phyloP scores from a whole-genome alignment of 2,329 filamentous ascomycete genomes.

The Xylaria sp. region DNA sequence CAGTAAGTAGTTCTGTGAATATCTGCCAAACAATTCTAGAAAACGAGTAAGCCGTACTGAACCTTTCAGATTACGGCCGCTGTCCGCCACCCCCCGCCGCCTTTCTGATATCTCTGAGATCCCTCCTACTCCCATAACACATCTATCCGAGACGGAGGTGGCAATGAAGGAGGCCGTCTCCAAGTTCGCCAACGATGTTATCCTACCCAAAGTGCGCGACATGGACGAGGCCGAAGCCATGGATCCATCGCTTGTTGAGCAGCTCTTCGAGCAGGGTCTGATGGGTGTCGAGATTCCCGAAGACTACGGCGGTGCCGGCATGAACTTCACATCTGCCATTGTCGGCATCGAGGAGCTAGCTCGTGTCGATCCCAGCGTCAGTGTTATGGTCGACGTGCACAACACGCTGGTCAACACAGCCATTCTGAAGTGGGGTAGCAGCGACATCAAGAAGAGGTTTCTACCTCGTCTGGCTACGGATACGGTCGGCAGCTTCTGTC shows the following conservation, averaged over 20 bases:
- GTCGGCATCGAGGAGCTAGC: slow-evolving; percentile 97
- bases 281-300: slow-evolving; percentile 99
- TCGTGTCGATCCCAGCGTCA: slow-evolving; percentile 91
- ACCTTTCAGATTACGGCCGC: slow-evolving; percentile 47
- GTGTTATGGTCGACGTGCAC: slow-evolving; percentile 95
- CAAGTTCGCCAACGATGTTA: slow-evolving; percentile 89
- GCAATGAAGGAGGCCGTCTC: slow-evolving; percentile 90
- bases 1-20: slow-evolving; percentile 45
- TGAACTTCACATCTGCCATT: slow-evolving; percentile 98
- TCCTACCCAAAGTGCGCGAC: slow-evolving; percentile 89
- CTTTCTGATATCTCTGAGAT: slow-evolving; percentile 77
- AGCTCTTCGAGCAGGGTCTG: slow-evolving; percentile 94
- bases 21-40: slow-evolving; percentile 18
- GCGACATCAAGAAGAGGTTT: slow-evolving; percentile 82
- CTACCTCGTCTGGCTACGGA: slow-evolving; percentile 89
- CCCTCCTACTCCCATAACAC: slow-evolving; percentile 90
- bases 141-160: slow-evolving; percentile 87
- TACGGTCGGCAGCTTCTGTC: slow-evolving; percentile 90
- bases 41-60: slow-evolving; percentile 20
- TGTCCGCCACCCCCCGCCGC: slow-evolving; percentile 69
- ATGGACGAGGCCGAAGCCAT: slow-evolving; percentile 98
- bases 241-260: slow-evolving; percentile 88
- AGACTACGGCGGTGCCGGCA: slow-evolving; percentile 93
- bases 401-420: slow-evolving; percentile 98
- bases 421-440: slow-evolving; percentile 83